Percentiles rank a stretch among this genome's conserved stretches.
phyloP scores from a whole-genome alignment of 495 filamentous ascomycete genomes.

The Aspergillus steynii region DNA sequence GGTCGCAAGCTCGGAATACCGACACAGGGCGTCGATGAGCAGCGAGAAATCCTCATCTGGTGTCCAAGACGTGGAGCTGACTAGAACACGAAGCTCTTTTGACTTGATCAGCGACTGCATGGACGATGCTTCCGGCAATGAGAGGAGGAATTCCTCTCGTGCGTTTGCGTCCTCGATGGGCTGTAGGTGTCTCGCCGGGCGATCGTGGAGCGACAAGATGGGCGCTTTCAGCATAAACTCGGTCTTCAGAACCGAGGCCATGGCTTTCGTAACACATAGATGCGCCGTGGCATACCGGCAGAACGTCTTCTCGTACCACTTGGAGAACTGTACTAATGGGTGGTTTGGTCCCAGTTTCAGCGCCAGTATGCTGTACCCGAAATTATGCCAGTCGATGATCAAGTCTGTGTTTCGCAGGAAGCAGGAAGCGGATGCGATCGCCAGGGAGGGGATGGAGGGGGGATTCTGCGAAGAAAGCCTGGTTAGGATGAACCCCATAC shows the following conservation, averaged over 20 bases:
- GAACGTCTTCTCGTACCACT: slow-evolving; percentile 72
- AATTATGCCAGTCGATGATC: slow-evolving; percentile 98
- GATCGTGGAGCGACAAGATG: slow-evolving; percentile 80
- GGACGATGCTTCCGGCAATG: slow-evolving; percentile 58
- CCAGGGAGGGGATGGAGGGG: slow-evolving; percentile 88
- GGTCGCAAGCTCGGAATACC: slow-evolving; percentile 59
- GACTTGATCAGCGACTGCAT: slow-evolving; percentile 55
- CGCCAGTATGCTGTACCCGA: slow-evolving; percentile 92
- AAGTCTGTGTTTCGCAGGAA: slow-evolving; percentile 77
- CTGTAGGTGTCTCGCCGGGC: slow-evolving; percentile 78
- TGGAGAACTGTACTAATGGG: slow-evolving; percentile 73
- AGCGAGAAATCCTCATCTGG: slow-evolving; percentile 92
- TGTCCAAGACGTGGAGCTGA: slow-evolving; percentile 96
- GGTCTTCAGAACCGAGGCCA: slow-evolving; percentile 69
- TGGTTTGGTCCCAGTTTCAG: slow-evolving; percentile 62
- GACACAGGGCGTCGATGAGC: slow-evolving; percentile 78
- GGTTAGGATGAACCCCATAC: neutral
- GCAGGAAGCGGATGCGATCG: slow-evolving; percentile 69
- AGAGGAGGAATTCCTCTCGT: slow-evolving; percentile 58
- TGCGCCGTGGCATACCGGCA: slow-evolving; percentile 69
- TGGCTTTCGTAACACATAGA: slow-evolving; percentile 85
- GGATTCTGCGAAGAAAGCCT: slow-evolving; percentile 66
- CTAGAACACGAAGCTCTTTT: slow-evolving; percentile 63
- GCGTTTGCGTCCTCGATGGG: slow-evolving; percentile 54
- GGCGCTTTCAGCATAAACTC: slow-evolving; percentile 63